A percentile compares a stretch with the other conserved stretches of the same genome.
Conservation (phyloP, 352 stramenopile species). For the Globisporangium splendens region DNA sequence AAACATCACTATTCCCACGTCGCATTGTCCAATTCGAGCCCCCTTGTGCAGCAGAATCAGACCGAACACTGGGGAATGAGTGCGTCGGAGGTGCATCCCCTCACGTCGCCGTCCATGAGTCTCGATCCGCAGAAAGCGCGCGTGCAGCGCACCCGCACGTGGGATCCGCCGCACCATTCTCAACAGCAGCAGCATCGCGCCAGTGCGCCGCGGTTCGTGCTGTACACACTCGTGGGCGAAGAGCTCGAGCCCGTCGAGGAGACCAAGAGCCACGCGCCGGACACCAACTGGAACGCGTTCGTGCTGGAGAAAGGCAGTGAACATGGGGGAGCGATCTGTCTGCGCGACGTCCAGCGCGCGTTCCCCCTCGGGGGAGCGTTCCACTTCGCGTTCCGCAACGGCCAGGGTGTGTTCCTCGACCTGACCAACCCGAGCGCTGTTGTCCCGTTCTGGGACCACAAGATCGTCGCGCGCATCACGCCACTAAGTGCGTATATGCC, state of each 20-base stretch:
- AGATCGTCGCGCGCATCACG: conserved; percentile 68
- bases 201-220: conserved; percentile 27
- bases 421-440: conserved; percentile 63
- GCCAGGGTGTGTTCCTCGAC: conserved; percentile 63
- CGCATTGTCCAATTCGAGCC: background rate
- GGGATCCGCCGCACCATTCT: conserved; percentile 13
- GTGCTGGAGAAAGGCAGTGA: conserved; percentile 21
- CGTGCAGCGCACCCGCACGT: conserved; percentile 19
- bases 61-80: conserved; percentile 10
- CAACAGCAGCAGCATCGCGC: conserved; percentile 6
- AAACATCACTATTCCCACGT: conserved; percentile 9
- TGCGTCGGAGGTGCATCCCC: conserved; percentile 22
- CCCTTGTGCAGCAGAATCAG: background rate
- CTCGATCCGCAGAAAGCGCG: conserved; percentile 16
- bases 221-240: conserved; percentile 72
- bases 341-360: conserved; percentile 58
- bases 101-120: conserved; percentile 17
- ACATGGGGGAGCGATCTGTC: conserved; percentile 18
- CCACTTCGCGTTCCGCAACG: conserved; percentile 78
- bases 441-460: conserved; percentile 61
- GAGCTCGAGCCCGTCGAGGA: conserved; percentile 48
- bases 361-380: conserved; percentile 68
- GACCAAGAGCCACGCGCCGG: conserved; percentile 32
- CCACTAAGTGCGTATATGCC: conserved; percentile 30
- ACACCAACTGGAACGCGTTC: conserved; percentile 80